Base-by-base conservation (phyloP, 805 yeast species). In the Yarrowia porcina region DNA sequence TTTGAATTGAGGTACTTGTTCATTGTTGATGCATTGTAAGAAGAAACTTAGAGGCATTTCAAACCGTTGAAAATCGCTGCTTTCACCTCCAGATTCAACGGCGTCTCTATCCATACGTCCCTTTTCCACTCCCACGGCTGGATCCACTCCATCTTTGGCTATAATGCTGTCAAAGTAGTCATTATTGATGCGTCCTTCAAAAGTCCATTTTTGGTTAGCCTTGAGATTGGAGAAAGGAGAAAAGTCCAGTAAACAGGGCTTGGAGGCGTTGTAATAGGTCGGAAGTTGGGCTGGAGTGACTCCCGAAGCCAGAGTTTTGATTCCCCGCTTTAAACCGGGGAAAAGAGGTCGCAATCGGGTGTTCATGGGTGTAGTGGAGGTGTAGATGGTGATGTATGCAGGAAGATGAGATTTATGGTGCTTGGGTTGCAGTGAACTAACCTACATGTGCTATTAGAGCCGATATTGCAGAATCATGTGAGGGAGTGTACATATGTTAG, bases 1-100 rank as follows among this genome's bases (percentile, higher is more conserved):
- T 39, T 17, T 9, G 13, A 56, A 56, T 30, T 56, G 61, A 8
- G 61, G 61, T 10, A 39, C 49, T 10, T n/a, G n/a, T n/a, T 56
- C 49, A 15, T 56, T 49, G 39, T 56, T 56, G 49, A 56, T 56
- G 50, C 47, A 39, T 30, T 56, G 44, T 12, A 41, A 27, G n/a
- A 56, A 56, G 30, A 56, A 56, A n/a, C 49, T 39, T 12, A 56
- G 39, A 3, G 61, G 61, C 47, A 56, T 56, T 17, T 56, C 61
- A n/a, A 56, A 39, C 4, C 49, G 35, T 25, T 41, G 61, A 20
- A 56, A 56, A 10, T 56, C 49, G 49, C 49, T 30, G 30, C 30
- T 32, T 12, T 38, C 49, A 6, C 39, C 61, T 20, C 61, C 61
- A 13, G 47, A 39, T 9, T 39, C 49, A 7, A 56, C 61, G 1